Percentiles rank a stretch among this genome's conserved stretches.
phyloP scores from a whole-genome alignment of 2,329 filamentous ascomycete genomes.

The Exophiala sp. region DNA sequence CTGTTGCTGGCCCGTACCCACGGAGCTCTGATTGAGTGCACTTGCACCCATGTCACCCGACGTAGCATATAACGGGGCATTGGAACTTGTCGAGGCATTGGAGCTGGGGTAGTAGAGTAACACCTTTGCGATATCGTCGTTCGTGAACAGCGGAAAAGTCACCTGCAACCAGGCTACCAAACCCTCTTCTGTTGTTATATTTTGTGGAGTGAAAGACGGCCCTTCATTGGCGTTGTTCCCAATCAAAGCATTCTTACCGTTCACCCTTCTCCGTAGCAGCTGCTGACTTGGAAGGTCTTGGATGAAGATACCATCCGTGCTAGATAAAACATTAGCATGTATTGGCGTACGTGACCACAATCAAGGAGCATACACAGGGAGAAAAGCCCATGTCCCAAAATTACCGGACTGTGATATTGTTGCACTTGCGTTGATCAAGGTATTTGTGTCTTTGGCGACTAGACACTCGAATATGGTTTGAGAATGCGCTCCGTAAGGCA shows the following conservation, averaged over 20 bases:
- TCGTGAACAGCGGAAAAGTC: conserved; percentile 40
- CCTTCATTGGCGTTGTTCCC: conserved; percentile 51
- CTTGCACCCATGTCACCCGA: conserved; percentile 38
- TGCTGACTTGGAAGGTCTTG: conserved; percentile 37
- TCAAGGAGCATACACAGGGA: conserved; percentile 34
- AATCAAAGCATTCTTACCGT: conserved; percentile 36
- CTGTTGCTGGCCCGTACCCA: conserved; percentile 51
- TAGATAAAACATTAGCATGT: background rate
- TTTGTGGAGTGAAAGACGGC: conserved; percentile 40
- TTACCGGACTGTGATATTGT: conserved; percentile 33
- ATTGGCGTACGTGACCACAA: background rate
- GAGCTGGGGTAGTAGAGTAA: conserved; percentile 36
- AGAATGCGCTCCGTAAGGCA: conserved; percentile 30
- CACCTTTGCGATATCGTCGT: conserved; percentile 38
- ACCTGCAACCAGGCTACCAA: conserved; percentile 39
- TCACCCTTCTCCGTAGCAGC: conserved; percentile 35
- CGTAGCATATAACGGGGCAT: conserved; percentile 35
- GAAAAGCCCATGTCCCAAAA: conserved; percentile 41
- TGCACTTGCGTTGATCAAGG: conserved; percentile 37
- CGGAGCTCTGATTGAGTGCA: conserved; percentile 47
- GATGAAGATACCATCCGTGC: conserved; percentile 38
- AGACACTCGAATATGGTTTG: conserved; percentile 42
- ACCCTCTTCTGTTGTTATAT: conserved; percentile 39
- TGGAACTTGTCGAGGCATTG: conserved; percentile 28
- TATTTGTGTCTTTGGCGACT: conserved; percentile 33